These are phyloP conservation scores for Phytophthora kernoviae DNA, from an alignment of 352 stramenopile species.

Conservation along the genomic window DNA sequence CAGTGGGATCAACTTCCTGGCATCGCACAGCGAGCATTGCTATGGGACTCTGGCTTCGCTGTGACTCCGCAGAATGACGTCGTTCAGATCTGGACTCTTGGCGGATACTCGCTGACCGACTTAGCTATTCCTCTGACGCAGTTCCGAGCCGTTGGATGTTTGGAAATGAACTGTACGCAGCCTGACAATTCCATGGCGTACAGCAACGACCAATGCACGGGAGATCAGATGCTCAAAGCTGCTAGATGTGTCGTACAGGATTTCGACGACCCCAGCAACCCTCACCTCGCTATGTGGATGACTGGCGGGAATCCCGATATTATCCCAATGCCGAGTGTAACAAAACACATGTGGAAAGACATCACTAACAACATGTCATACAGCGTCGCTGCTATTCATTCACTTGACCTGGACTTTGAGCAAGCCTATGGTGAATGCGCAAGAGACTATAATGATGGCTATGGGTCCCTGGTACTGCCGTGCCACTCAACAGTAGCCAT, in stretches of 20 bases:
- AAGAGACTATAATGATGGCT: conserved; percentile 5
- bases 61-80: conserved; percentile 10
- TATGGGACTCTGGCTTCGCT: conserved; percentile 38
- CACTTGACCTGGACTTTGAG: conserved; percentile 9
- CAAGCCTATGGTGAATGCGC: conserved; percentile 17
- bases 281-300: conserved; percentile 36
- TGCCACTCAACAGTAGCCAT: conserved; percentile 13
- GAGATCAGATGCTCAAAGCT: conserved; percentile 22
- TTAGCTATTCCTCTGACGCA: conserved; percentile 26
- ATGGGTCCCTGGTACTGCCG: conserved; percentile 27
- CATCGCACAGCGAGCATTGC: conserved; percentile 26
- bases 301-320: conserved; percentile 25
- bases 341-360: conserved; percentile 21
- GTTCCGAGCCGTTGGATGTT: conserved; percentile 18
- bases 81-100: conserved; percentile 32
- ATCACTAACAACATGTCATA: conserved; percentile 9
- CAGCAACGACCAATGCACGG: conserved; percentile 31
- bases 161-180: conserved; percentile 24
- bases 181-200: conserved; percentile 1
- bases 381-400: conserved; percentile 25
- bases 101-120: conserved; percentile 22
- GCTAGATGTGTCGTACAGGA: conserved; percentile 23
- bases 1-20: conserved; percentile 22
- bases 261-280: background rate
- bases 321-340: conserved; percentile 8